Percentiles rank a stretch among this genome's conserved stretches.
Evolutionary conservation across 2,329 filamentous ascomycete species (phyloP).

Genomic region (Fusarium proliferatum): DNA sequence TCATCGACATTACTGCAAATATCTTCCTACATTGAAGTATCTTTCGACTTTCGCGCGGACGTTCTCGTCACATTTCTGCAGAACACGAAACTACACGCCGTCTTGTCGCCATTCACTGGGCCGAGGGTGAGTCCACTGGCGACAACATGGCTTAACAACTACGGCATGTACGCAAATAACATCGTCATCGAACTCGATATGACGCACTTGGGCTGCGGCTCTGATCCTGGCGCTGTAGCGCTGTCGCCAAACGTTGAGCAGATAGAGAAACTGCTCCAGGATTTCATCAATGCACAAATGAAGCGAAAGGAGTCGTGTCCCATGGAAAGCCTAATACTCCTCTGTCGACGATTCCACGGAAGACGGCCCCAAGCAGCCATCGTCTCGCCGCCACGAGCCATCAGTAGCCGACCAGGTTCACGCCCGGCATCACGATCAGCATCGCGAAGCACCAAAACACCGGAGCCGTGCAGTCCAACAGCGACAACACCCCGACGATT

Average conservation of each 20-base stretch:
- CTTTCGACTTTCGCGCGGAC: conserved; percentile 52
- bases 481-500: background rate
- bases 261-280: conserved; percentile 43
- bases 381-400: background rate
- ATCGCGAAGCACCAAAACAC: conserved; percentile 13
- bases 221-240: conserved; percentile 32
- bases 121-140: conserved; percentile 49
- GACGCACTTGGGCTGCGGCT: conserved; percentile 51
- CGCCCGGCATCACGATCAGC: conserved; percentile 19
- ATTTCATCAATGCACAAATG: conserved; percentile 46
- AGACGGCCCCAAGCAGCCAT: background rate
- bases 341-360: conserved; percentile 52
- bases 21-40: conserved; percentile 45
- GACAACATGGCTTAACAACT: conserved; percentile 50
- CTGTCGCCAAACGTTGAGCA: conserved; percentile 43
- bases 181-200: conserved; percentile 57
- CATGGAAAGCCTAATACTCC: conserved; percentile 47
- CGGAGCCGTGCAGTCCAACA: conserved; percentile 11
- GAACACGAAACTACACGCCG: conserved; percentile 52
- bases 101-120: conserved; percentile 53
- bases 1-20: conserved; percentile 41
- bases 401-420: conserved; percentile 23
- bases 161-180: conserved; percentile 50
- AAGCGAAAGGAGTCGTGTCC: conserved; percentile 34
- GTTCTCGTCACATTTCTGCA: conserved; percentile 52